These are phyloP conservation scores for Globisporangium yorkense DNA, from an alignment of 352 stramenopile species.

Conservation along the genomic window DNA sequence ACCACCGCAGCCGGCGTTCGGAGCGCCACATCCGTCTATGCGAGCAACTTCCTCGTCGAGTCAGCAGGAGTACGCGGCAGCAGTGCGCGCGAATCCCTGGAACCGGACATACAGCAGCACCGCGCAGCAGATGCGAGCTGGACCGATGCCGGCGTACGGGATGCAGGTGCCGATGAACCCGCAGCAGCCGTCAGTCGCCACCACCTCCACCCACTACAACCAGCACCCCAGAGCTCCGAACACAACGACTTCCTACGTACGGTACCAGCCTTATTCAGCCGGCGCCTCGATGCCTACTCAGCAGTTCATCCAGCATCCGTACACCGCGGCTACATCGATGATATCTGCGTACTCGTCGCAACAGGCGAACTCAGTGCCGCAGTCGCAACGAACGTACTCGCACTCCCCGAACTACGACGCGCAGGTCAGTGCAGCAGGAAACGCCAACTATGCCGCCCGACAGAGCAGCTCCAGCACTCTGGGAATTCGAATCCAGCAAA, in stretches of 20 bases:
- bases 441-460: background rate
- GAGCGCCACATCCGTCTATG: background rate
- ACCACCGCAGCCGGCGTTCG: background rate
- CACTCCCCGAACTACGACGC: background rate
- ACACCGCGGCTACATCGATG: background rate
- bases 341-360: background rate
- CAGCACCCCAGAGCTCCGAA: background rate
- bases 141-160: background rate
- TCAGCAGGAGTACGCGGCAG: background rate
- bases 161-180: constrained; percentile 1
- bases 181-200: background rate
- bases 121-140: background rate
- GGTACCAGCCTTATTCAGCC: background rate
- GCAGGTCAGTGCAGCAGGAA: background rate
- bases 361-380: background rate
- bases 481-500: background rate
- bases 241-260: background rate
- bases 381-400: background rate
- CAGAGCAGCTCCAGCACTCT: background rate
- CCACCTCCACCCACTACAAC: background rate
- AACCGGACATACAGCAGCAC: background rate
- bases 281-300: background rate
- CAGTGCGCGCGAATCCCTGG: background rate
- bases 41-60: background rate
- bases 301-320: background rate